These are phyloP conservation scores for Boechera retrofracta DNA, from an alignment of 345 rosid species.

Conservation along the genomic window DNA sequence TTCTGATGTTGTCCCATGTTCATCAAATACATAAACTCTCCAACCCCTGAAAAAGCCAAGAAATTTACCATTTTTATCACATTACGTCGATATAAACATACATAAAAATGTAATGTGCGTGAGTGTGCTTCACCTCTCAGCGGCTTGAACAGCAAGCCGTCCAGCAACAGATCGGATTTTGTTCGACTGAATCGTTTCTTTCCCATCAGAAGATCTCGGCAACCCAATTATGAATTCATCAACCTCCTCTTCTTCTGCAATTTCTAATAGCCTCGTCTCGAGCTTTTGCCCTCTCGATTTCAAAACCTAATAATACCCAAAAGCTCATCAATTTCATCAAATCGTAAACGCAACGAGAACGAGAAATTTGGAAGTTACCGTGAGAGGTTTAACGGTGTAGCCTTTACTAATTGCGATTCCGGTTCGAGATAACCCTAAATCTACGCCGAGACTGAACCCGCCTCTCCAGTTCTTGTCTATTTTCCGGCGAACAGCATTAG, in stretches of 20 bases:
- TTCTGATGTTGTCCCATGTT: constrained; percentile 80
- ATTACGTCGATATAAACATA: background rate
- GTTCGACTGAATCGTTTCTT: constrained; percentile 81
- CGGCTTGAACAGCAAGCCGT: constrained; percentile 77
- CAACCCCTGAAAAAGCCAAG: constrained; percentile 62
- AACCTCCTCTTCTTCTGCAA: constrained; percentile 80
- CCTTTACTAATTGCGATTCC: constrained; percentile 90
- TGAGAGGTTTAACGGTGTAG: constrained; percentile 72
- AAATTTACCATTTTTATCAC: constrained; percentile 15
- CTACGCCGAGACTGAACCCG: constrained; percentile 90
- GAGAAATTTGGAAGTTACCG: constrained; percentile 48
- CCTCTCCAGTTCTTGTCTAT: constrained; percentile 67
- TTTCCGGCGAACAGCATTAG: constrained; percentile 75
- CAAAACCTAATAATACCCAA: constrained; percentile 57
- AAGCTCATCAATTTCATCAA: constrained; percentile 8
- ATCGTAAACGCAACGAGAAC: background rate
- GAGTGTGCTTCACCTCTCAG: constrained; percentile 56
- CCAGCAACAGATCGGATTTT: constrained; percentile 86
- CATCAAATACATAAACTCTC: constrained; percentile 91
- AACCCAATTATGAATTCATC: constrained; percentile 89
- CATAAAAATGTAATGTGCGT: background rate
- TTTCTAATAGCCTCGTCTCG: constrained; percentile 63
- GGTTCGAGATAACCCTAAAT: constrained; percentile 79
- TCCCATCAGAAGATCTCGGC: constrained; percentile 80
- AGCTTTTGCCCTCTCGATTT: constrained; percentile 84